Evolutionary conservation across 176 grass and related monocot species (phyloP).

Genomic region (Oryza punctata): DNA sequence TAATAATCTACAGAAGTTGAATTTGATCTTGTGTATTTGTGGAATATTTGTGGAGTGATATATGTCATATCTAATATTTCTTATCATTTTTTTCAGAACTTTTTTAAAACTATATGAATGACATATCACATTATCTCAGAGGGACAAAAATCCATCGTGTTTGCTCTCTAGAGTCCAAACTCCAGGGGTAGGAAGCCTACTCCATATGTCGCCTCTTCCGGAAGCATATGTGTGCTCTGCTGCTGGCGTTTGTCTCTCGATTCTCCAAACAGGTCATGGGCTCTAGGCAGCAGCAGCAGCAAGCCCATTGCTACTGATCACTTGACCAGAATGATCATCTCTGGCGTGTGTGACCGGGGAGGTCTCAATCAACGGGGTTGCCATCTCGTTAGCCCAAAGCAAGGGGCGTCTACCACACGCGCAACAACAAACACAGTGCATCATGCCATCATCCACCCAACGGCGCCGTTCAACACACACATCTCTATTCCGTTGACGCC

Average conservation of each 20-base stretch:
- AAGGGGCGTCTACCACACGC: neutral
- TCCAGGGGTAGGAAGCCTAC: too few species aligned
- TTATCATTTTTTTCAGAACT: too few species aligned
- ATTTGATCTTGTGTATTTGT: too few species aligned
- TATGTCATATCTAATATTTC: too few species aligned
- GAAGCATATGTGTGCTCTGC: neutral
- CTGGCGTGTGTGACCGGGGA: neutral
- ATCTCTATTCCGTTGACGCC: neutral
- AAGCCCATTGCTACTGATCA: too few species aligned
- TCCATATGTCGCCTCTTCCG: too few species aligned
- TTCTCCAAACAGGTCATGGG: neutral
- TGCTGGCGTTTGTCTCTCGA: neutral
- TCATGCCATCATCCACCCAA: neutral
- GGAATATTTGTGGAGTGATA: too few species aligned
- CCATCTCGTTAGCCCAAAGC: conserved; percentile 37
- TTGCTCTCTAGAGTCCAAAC: too few species aligned
- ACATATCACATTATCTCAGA: too few species aligned
- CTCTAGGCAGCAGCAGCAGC: neutral
- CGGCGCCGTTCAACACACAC: neutral
- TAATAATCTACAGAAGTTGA: too few species aligned
- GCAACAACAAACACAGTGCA: neutral
- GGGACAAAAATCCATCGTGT: too few species aligned
- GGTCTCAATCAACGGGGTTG: conserved; percentile 14
- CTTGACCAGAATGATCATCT: neutral
- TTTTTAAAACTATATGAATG: too few species aligned